Percentiles rank a stretch among this genome's conserved stretches.
These are phyloP conservation scores for Parachlorella kessleri DNA, from an alignment of 139 green algal genomes.

Conservation along the genomic window DNA sequence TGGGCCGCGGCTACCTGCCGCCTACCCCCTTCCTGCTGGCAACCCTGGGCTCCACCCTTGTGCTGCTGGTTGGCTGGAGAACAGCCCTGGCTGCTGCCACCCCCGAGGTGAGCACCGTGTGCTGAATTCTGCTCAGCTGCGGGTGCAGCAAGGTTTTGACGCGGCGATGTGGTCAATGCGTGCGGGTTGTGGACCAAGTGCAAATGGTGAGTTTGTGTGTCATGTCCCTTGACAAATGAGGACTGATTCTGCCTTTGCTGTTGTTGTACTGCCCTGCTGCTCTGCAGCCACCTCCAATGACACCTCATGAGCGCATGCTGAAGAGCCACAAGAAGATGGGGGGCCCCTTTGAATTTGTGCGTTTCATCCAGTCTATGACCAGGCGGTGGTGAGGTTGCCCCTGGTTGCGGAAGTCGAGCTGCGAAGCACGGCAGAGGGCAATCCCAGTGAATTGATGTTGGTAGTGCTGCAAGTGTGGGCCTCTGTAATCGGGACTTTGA, in stretches of 20 bases:
- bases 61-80: slow-evolving; percentile 77
- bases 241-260: no score
- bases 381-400: not conserved
- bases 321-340: not conserved
- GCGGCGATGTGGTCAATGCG: no score
- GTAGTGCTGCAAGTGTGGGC: not conserved
- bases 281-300: slow-evolving; percentile 1
- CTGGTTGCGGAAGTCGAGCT: no score
- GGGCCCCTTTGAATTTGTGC: not conserved
- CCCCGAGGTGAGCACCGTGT: slow-evolving; percentile 20
- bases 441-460: not conserved
- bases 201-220: no score
- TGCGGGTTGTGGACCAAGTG: no score
- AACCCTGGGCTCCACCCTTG: slow-evolving; percentile 54
- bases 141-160: no score
- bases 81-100: slow-evolving; percentile 51
- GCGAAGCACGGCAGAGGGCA: not conserved
- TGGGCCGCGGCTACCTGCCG: slow-evolving; percentile 66
- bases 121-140: no score
- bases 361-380: slow-evolving; percentile 8
- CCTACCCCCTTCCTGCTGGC: slow-evolving; percentile 75
- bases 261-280: no score
- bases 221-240: no score
- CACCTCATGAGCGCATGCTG: not conserved
- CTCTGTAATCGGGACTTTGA: no score